Base-by-base conservation (phyloP, 1,284 basidiomycete species). In the Malassezia sp. region DNA sequence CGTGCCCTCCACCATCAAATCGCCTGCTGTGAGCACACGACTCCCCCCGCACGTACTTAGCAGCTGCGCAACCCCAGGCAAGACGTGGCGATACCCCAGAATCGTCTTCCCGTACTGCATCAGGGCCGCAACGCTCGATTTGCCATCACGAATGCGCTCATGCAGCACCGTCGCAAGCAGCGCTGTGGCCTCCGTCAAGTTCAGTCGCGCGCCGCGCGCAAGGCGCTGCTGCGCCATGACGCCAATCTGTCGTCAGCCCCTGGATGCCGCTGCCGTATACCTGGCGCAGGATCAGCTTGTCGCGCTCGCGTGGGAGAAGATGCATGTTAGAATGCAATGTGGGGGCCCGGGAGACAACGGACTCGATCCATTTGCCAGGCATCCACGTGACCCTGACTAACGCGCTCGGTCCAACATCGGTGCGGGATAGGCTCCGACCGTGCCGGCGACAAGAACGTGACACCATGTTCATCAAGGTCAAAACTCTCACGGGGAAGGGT, bases 401-500 rank as follows among this genome's bases (percentile, higher is more conserved):
- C n/a, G n/a, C n/a, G n/a, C n/a, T n/a, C n/a, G n/a, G n/a, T n/a
- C n/a, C n/a, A n/a, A n/a, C n/a, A n/a, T n/a, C n/a, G n/a, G n/a
- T n/a, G n/a, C n/a, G n/a, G n/a, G n/a, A n/a, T n/a, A n/a, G n/a
- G n/a, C n/a, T n/a, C n/a, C n/a, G n/a, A n/a, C n/a, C n/a, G n/a
- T n/a, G n/a, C n/a, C n/a, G n/a, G n/a, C n/a, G n/a, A n/a, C n/a
- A n/a, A n/a, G n/a, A n/a, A n/a, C n/a, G n/a, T n/a, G 17, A 42
- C 41, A 55, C 32, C 17, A 66, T 67, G 64, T 53, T 67, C 45
- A 65, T 67, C 64, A 67, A 67, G 46, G 61, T 68, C 52, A 68
- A 90, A 85, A 91, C 87, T 33, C 78, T 91, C 23, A 91, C 87
- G 36, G 87, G 86, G 56, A 89, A 89, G 73, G 86, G 86, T 86